Evolutionary conservation across 1,284 basidiomycete species (phyloP).

Genomic region (Malassezia equina): DNA sequence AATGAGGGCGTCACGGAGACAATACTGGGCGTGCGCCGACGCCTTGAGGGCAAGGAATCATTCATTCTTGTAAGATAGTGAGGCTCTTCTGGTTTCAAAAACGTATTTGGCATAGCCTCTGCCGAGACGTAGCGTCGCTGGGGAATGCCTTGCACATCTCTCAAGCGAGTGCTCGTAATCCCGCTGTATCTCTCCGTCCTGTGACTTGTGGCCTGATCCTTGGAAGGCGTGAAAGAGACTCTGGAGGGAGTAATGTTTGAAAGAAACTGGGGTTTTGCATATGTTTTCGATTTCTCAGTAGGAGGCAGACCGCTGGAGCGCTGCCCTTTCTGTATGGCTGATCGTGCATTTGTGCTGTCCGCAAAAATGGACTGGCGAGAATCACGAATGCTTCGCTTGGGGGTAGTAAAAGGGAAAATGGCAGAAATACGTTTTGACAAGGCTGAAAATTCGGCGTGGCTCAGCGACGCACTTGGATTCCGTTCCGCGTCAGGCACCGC

Average conservation of each 20-base stretch:
- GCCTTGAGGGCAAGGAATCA: background rate
- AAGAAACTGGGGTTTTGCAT: background rate
- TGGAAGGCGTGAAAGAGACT: background rate
- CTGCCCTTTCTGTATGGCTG: background rate
- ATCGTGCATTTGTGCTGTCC: background rate
- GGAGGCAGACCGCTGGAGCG: background rate
- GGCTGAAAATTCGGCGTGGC: constrained; percentile 6
- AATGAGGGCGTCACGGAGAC: constrained; percentile 16
- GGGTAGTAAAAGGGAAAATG: constrained; percentile 7
- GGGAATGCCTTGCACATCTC: background rate
- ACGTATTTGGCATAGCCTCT: background rate
- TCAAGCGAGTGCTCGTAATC: background rate
- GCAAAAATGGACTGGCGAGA: background rate
- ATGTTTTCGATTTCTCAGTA: background rate
- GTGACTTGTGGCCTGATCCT: background rate
- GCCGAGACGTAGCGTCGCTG: background rate
- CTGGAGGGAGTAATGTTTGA: background rate
- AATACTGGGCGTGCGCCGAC: constrained; percentile 15
- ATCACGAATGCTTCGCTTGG: background rate
- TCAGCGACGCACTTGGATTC: background rate
- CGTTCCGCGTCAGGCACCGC: constrained; percentile 1
- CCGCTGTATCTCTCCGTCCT: constrained; percentile 1
- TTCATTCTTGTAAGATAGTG: constrained; percentile 6
- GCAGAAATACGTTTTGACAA: constrained; percentile 3
- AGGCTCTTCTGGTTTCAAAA: background rate